phyloP scores from a whole-genome alignment of 495 filamentous ascomycete species.

The Neurospora terricola region DNA sequence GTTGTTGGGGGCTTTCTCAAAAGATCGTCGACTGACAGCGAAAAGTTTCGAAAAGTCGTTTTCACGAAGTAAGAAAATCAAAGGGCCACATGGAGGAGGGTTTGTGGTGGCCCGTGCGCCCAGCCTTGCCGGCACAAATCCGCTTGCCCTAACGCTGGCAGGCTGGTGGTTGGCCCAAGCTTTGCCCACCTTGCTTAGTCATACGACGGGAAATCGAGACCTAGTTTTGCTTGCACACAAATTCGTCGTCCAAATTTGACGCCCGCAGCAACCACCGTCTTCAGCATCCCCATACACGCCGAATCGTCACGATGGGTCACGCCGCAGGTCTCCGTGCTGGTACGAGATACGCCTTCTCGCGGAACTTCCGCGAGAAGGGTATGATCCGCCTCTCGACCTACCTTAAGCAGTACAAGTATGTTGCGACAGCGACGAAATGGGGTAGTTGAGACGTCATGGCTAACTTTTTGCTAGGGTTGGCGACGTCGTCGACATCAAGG shows the following conservation, averaged over 20 bases:
- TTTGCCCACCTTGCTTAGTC: constrained; percentile 21
- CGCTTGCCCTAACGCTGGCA: constrained; percentile 21
- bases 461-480: constrained; percentile 60
- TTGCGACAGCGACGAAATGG: constrained; percentile 1
- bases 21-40: constrained; percentile 18
- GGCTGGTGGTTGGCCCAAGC: constrained; percentile 1
- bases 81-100: constrained; percentile 10
- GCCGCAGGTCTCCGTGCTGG: constrained; percentile 87
- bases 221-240: constrained; percentile 25
- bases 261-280: constrained; percentile 22
- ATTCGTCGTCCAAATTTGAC: constrained; percentile 21
- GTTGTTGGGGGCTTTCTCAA: constrained; percentile 31
- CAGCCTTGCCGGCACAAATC: neutral
- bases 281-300: constrained; percentile 29
- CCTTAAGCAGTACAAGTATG: constrained; percentile 80
- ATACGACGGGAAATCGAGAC: constrained; percentile 16
- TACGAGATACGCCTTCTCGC: constrained; percentile 92
- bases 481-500: constrained; percentile 94
- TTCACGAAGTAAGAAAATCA: constrained; percentile 12
- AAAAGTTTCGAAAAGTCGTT: constrained; percentile 22
- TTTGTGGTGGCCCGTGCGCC: constrained; percentile 32
- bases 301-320: constrained; percentile 74
- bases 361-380: constrained; percentile 88
- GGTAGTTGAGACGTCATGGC: constrained; percentile 4
- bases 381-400: constrained; percentile 84